A percentile compares a stretch with the other conserved stretches of the same genome.
Evolutionary conservation across 1,284 basidiomycete species (phyloP).

Genomic region (Tylopilus sp.): DNA sequence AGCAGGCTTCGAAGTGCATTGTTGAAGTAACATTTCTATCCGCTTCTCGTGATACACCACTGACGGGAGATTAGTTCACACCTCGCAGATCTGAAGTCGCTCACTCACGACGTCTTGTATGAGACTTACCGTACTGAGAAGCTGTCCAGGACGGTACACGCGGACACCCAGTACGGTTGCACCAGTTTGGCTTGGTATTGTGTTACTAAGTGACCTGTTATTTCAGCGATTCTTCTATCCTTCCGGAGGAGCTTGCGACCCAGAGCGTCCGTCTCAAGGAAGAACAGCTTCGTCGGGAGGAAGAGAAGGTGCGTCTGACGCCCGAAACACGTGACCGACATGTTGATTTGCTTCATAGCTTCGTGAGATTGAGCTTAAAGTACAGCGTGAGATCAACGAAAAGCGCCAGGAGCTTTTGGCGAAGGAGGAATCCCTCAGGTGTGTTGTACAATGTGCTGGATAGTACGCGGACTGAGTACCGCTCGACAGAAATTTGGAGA

Average conservation of each 20-base stretch:
- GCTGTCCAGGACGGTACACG: slow-evolving; percentile 85
- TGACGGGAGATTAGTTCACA: slow-evolving; percentile 67
- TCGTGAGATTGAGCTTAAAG: slow-evolving; percentile 96
- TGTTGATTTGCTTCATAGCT: slow-evolving; percentile 47
- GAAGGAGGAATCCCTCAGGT: slow-evolving; percentile 88
- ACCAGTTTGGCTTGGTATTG: not conserved
- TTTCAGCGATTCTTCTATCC: slow-evolving; percentile 76
- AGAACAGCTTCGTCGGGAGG: slow-evolving; percentile 95
- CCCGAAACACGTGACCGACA: not conserved
- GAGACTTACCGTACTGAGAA: slow-evolving; percentile 99
- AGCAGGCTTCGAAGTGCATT: slow-evolving; percentile 86
- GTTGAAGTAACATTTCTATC: slow-evolving; percentile 59
- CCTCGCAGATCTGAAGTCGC: slow-evolving; percentile 87
- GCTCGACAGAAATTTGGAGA: slow-evolving; percentile 73
- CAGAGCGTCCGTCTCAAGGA: slow-evolving; percentile 97
- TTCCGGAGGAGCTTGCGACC: slow-evolving; percentile 93
- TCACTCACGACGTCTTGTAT: slow-evolving; percentile 92
- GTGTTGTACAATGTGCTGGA: slow-evolving; percentile 17
- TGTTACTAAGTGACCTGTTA: slow-evolving; percentile 16
- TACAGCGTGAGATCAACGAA: slow-evolving; percentile 98
- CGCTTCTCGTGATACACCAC: not conserved
- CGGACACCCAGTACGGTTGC: slow-evolving; percentile 68
- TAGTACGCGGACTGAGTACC: slow-evolving; percentile 9
- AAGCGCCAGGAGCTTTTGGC: slow-evolving; percentile 95
- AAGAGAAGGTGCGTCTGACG: slow-evolving; percentile 70